Evolutionary conservation across 1,284 basidiomycete genomes (phyloP).

Genomic region (Cutaneotrichosporon sp.): DNA sequence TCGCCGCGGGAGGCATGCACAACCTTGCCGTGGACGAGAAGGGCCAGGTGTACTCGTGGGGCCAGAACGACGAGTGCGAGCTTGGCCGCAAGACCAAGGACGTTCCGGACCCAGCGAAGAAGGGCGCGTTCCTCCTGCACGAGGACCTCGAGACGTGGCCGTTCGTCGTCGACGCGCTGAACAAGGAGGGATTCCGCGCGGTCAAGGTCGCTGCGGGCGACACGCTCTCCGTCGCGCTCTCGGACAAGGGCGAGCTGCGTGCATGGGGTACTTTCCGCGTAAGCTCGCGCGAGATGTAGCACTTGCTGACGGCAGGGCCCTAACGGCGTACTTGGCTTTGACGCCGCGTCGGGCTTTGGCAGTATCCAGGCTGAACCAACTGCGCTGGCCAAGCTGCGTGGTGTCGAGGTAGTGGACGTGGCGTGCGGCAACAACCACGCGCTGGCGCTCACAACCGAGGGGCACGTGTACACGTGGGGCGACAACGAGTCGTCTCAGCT

Average conservation of each 20-base stretch:
- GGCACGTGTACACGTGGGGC: constrained; percentile 71
- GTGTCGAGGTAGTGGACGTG: constrained; percentile 59
- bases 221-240: constrained; percentile 71
- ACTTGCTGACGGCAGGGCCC: constrained; percentile 50
- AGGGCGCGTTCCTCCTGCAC: constrained; percentile 58
- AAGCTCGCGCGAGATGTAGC: constrained; percentile 34
- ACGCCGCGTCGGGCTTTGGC: constrained; percentile 53
- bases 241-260: constrained; percentile 67
- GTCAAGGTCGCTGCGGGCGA: constrained; percentile 78
- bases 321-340: constrained; percentile 81
- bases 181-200: constrained; percentile 70
- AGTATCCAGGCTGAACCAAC: constrained; percentile 50
- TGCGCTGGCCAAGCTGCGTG: constrained; percentile 46
- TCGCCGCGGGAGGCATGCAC: constrained; percentile 78
- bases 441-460: constrained; percentile 74
- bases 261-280: constrained; percentile 93
- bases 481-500: constrained; percentile 81
- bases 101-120: constrained; percentile 58
- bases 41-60: constrained; percentile 78
- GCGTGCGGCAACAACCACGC: constrained; percentile 82
- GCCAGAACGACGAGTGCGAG: constrained; percentile 87
- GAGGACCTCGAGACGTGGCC: constrained; percentile 75
- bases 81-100: constrained; percentile 75
- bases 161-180: constrained; percentile 63
- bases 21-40: constrained; percentile 75